These are phyloP conservation scores for Mallotus repandus DNA, from an alignment of 441 rosid genomes.

Conservation along the genomic window DNA sequence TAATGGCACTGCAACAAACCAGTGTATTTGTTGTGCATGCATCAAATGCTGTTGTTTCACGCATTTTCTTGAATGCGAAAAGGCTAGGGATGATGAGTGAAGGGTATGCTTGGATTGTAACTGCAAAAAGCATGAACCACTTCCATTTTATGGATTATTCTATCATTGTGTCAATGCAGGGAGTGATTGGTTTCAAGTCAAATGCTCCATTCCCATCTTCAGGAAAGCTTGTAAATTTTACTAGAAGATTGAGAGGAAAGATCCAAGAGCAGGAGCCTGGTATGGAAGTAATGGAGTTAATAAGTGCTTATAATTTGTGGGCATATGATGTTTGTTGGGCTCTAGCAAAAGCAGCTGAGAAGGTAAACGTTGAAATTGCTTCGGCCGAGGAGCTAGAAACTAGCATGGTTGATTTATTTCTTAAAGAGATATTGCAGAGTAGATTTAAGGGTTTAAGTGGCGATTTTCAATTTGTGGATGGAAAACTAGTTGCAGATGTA, in stretches of 20 bases:
- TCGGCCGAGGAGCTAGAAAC: neutral
- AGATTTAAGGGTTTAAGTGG: neutral
- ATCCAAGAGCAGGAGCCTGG: slow-evolving; percentile 7
- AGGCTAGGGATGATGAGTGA: slow-evolving; percentile 36
- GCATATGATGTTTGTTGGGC: slow-evolving; percentile 44
- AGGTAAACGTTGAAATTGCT: slow-evolving; percentile 14
- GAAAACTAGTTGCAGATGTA: too few relatives aligned
- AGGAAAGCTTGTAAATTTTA: slow-evolving; percentile 24
- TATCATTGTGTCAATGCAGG: slow-evolving; percentile 32
- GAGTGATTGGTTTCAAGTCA: slow-evolving; percentile 14
- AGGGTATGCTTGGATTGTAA: slow-evolving; percentile 49
- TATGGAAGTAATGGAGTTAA: slow-evolving; percentile 17
- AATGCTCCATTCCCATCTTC: slow-evolving; percentile 15
- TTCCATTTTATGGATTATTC: slow-evolving; percentile 28
- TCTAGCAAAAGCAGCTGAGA: slow-evolving; percentile 39
- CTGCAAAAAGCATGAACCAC: slow-evolving; percentile 26
- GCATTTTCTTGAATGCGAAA: slow-evolving; percentile 29
- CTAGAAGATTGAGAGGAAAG: slow-evolving; percentile 29
- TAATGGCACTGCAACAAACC: slow-evolving; percentile 22
- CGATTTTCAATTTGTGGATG: neutral
- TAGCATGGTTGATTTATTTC: neutral
- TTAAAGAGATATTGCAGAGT: slow-evolving; percentile 1
- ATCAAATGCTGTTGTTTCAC: slow-evolving; percentile 32
- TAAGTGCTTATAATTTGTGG: slow-evolving; percentile 29
- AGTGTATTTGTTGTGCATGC: slow-evolving; percentile 40